Percentiles rank a stretch among this genome's conserved stretches.
Conservation (phyloP, 768 basidiomycete species). For the Agaricus subrufescens region DNA sequence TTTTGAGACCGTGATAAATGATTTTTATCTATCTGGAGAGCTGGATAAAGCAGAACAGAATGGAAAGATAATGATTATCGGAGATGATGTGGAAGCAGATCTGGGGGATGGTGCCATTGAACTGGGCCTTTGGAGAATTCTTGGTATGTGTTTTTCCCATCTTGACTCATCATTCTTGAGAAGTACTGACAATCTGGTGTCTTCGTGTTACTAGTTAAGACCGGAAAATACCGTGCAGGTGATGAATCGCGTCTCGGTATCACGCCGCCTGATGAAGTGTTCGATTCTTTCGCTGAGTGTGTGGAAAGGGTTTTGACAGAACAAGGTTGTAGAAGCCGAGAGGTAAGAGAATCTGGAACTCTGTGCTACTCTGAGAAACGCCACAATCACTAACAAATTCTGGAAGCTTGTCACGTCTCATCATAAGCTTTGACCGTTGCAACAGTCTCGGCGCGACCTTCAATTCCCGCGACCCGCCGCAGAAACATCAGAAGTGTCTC, state of each 20-base stretch:
- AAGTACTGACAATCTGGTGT: no score
- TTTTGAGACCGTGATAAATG: slow-evolving; percentile 51
- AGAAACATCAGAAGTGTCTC: no score
- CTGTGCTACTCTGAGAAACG: no score
- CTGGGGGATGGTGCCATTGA: slow-evolving; percentile 58
- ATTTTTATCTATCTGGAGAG: slow-evolving; percentile 21
- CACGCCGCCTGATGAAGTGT: slow-evolving; percentile 47
- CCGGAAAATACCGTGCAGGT: slow-evolving; percentile 65
- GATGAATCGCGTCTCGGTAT: slow-evolving; percentile 41
- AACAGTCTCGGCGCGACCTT: no score
- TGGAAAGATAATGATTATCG: slow-evolving; percentile 47
- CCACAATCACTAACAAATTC: no score
- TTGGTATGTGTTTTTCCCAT: slow-evolving; percentile 38
- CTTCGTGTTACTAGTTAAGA: slow-evolving; percentile 38
- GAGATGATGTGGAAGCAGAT: slow-evolving; percentile 65
- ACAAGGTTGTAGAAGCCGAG: neutral
- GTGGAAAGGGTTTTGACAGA: slow-evolving; percentile 37
- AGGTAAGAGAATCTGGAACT: neutral
- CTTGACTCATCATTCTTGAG: neutral
- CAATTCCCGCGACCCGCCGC: no score
- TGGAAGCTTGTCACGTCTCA: neutral
- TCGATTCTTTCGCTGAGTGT: slow-evolving; percentile 48
- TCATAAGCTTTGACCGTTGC: neutral
- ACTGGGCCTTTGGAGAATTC: slow-evolving; percentile 55
- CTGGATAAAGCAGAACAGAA: slow-evolving; percentile 11